These are phyloP conservation scores for Candida vaughaniae DNA, from an alignment of 805 yeast species.

Conservation along the genomic window DNA sequence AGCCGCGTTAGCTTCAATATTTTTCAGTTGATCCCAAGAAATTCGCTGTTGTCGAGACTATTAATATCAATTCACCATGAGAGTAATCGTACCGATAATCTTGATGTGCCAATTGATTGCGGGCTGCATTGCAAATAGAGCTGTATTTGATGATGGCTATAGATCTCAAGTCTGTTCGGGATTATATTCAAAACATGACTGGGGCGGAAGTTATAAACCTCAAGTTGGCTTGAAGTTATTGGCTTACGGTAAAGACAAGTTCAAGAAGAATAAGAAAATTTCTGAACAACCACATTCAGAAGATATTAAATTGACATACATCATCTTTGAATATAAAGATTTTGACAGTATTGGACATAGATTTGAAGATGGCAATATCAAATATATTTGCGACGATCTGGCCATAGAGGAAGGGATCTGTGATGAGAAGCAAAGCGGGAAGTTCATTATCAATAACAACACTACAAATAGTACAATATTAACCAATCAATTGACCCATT, in stretches of 20 bases:
- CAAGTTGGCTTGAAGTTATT: slow-evolving; percentile 31
- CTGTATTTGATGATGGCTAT: slow-evolving; percentile 42
- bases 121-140: slow-evolving; percentile 31
- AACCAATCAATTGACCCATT: slow-evolving; percentile 52
- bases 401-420: slow-evolving; percentile 62
- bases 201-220: slow-evolving; percentile 72
- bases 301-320: slow-evolving; percentile 55
- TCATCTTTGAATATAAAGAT: slow-evolving; percentile 84
- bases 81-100: slow-evolving; percentile 5
- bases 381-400: slow-evolving; percentile 71
- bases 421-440: slow-evolving; percentile 50
- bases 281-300: slow-evolving; percentile 25
- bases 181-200: slow-evolving; percentile 80
- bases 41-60: no score
- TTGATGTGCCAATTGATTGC: slow-evolving; percentile 7
- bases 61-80: no score
- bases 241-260: slow-evolving; percentile 27
- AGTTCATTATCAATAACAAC: slow-evolving; percentile 56
- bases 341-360: slow-evolving; percentile 61
- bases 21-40: no score
- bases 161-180: slow-evolving; percentile 81
- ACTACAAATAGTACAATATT: slow-evolving; percentile 52
- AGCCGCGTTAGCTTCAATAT: no score
- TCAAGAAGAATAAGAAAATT: slow-evolving; percentile 21
- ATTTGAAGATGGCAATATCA: slow-evolving; percentile 37